phyloP scores from a whole-genome alignment of 1,284 basidiomycete species.

The Ustilago curta region DNA sequence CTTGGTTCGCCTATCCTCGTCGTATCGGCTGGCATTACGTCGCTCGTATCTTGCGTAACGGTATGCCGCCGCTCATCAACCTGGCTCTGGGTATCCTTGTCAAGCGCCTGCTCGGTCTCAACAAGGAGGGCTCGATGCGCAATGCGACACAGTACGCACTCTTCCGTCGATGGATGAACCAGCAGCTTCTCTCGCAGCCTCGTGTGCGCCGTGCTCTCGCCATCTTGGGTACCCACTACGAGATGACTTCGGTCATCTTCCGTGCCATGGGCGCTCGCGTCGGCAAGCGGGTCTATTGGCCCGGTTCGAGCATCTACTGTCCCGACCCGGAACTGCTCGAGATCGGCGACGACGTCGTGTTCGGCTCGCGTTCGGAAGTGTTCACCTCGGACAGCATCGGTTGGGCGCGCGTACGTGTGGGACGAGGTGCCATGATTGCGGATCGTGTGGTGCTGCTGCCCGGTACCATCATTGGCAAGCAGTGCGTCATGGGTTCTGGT shows the following conservation, averaged over 20 bases:
- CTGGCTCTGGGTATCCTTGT: slow-evolving; percentile 63
- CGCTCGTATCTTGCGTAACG: slow-evolving; percentile 66
- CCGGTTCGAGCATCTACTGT: slow-evolving; percentile 68
- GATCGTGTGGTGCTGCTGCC: slow-evolving; percentile 68
- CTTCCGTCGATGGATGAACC: slow-evolving; percentile 67
- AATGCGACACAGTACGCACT: slow-evolving; percentile 67
- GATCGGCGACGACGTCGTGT: slow-evolving; percentile 69
- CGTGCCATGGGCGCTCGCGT: slow-evolving; percentile 68
- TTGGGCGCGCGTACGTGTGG: slow-evolving; percentile 67
- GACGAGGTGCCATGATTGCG: slow-evolving; percentile 69
- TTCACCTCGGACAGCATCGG: slow-evolving; percentile 69
- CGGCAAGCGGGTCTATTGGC: slow-evolving; percentile 69
- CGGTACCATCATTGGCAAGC: slow-evolving; percentile 65
- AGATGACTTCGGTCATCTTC: slow-evolving; percentile 69
- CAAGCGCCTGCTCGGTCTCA: slow-evolving; percentile 67
- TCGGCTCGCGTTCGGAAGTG: slow-evolving; percentile 68
- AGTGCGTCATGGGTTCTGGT: slow-evolving; percentile 69
- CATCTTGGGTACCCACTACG: slow-evolving; percentile 68
- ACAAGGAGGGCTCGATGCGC: slow-evolving; percentile 68
- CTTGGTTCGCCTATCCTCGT: slow-evolving; percentile 67
- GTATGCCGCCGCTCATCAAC: slow-evolving; percentile 68
- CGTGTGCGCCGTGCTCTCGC: slow-evolving; percentile 63
- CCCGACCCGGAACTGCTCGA: slow-evolving; percentile 69
- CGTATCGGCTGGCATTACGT: slow-evolving; percentile 69
- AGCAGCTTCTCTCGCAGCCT: slow-evolving; percentile 64